Base-by-base conservation (phyloP, 495 filamentous ascomycete genomes). In the Daldinia caldariorum region DNA sequence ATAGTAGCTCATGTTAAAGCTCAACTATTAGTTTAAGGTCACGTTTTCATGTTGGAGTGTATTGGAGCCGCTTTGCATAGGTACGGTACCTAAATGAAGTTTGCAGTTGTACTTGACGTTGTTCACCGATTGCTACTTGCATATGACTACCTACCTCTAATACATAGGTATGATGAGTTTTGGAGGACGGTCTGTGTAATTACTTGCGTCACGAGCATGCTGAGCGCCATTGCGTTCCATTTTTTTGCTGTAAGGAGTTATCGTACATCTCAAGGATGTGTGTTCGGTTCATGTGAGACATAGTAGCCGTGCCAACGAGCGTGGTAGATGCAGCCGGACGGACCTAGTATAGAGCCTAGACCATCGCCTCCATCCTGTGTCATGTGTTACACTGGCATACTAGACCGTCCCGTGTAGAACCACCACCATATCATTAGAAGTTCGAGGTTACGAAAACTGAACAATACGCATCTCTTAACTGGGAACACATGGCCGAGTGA, bases 291-390 rank as follows among this genome's bases (percentile, higher is more conserved):
- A 47, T 63, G 58, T 58, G 35, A 70, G 58, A 59, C 59, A 58
- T 35, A 32, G 32, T 20, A 41, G 58, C 66, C 62, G 61, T 43
- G 35, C 66, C 57, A 58, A 65, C 55, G 29, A 57, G 26, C 57
- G 20, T 69, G 35, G 43, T 0, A 16, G 47, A 64, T 63, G 51
- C 49, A 49, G 14, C 58, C 37, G 14, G 20, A n/a, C 20, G 39
- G 39, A 37, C 63, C 58, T 55, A 56, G 34, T 43, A 66, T 67
- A 53, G 26, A 32, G 49, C 58, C 70, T 70, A 70, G 66, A 73
- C 64, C 61, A 14, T 63, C 53, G 54, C 63, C 67, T 63, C 58
- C 61, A 50, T 76, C 55, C 67, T 73, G 63, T 65, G 61, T 66
- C 67, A 73, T 75, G 38, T 51, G 54, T 63, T 49, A 29, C 49